Percentiles rank a stretch among this genome's conserved stretches.
phyloP scores from a whole-genome alignment of 2,329 filamentous ascomycete species.

The Aspergillus ochraceoroseus region DNA sequence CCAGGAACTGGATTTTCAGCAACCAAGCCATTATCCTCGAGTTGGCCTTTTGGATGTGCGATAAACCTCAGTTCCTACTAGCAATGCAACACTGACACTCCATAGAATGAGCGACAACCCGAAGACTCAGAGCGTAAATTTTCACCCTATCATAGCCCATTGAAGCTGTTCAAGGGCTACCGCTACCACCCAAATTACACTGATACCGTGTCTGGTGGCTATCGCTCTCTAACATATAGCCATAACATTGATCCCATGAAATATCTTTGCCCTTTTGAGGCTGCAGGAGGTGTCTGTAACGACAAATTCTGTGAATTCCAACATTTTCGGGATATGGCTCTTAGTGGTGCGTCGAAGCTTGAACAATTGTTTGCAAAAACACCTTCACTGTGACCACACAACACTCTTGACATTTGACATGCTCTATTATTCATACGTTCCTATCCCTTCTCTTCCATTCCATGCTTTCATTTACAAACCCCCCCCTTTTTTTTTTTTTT shows the following conservation, averaged over 20 bases:
- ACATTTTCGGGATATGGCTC: constrained; percentile 70
- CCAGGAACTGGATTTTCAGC: constrained; percentile 27
- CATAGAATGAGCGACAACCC: constrained; percentile 25
- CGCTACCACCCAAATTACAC: constrained; percentile 79
- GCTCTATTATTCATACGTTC: neutral
- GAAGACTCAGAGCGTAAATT: constrained; percentile 32
- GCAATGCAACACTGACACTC: constrained; percentile 27
- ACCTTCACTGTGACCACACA: constrained; percentile 14
- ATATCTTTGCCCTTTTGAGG: constrained; percentile 71
- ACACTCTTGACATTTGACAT: constrained; percentile 4
- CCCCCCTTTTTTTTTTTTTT: constrained; percentile 6
- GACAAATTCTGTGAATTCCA: constrained; percentile 69
- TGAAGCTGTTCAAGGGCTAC: constrained; percentile 78
- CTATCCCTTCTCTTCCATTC: constrained; percentile 14
- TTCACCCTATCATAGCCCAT: constrained; percentile 74
- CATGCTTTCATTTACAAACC: neutral
- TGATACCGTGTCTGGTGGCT: constrained; percentile 65
- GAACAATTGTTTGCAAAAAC: constrained; percentile 25
- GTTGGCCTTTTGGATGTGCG: constrained; percentile 34
- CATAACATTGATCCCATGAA: constrained; percentile 75
- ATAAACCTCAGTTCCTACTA: constrained; percentile 20
- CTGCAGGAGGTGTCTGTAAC: constrained; percentile 66
- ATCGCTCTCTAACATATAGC: constrained; percentile 88
- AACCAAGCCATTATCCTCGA: constrained; percentile 22
- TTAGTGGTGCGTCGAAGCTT: constrained; percentile 65